These are phyloP conservation scores for Suillus brevipes DNA, from an alignment of 768 basidiomycete species.

Conservation along the genomic window DNA sequence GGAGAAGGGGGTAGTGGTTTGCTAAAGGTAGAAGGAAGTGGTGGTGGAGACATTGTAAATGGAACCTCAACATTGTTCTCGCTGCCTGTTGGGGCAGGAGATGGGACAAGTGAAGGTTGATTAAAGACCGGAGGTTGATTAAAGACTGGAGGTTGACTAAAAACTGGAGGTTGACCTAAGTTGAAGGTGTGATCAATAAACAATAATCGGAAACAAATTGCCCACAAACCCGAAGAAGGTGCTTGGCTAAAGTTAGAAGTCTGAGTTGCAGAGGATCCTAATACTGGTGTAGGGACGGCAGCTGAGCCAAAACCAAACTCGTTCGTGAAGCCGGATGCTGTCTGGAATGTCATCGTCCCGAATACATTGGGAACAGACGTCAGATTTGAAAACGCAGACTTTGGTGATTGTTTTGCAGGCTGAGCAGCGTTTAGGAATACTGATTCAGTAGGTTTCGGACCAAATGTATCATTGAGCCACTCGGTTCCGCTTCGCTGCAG, in stretches of 20 bases:
- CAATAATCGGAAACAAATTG: background rate
- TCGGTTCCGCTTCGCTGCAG: slow-evolving; percentile 32
- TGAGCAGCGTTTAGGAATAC: slow-evolving; percentile 20
- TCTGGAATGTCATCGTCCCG: slow-evolving; percentile 17
- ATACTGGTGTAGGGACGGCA: slow-evolving; percentile 10
- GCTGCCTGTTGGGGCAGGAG: background rate
- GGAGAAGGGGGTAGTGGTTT: background rate
- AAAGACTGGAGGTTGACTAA: background rate
- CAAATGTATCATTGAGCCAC: slow-evolving; percentile 35
- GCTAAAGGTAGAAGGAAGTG: too few species aligned
- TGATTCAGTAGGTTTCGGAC: slow-evolving; percentile 27
- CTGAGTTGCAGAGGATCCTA: slow-evolving; percentile 5
- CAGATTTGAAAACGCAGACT: slow-evolving; percentile 38
- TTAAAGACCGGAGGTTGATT: background rate
- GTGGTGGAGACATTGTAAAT: background rate
- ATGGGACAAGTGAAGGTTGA: background rate
- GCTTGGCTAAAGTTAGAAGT: background rate
- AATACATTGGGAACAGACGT: slow-evolving; percentile 36
- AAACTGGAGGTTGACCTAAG: slow-evolving; percentile 1
- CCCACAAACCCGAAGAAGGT: background rate
- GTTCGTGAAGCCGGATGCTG: slow-evolving; percentile 19
- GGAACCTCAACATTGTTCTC: background rate
- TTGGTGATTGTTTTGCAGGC: slow-evolving; percentile 12
- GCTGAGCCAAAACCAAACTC: slow-evolving; percentile 9
- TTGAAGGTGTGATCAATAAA: slow-evolving; percentile 1